Base-by-base conservation (phyloP, 805 yeast species). In the Candida mattraensis region DNA sequence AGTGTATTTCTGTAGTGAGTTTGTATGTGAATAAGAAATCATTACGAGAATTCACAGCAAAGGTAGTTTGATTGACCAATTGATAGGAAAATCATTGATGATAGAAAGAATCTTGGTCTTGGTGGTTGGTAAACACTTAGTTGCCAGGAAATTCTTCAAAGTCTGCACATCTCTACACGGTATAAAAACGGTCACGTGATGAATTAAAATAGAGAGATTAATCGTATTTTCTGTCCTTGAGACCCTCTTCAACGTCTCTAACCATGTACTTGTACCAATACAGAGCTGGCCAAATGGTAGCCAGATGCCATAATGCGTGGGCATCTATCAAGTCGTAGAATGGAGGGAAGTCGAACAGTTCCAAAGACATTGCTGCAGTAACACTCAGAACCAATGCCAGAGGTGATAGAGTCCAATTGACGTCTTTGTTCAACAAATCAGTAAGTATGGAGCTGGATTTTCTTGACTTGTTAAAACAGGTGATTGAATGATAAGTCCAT, bases 221-320 rank as follows among this genome's bases (percentile, higher is more conserved):
- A 14, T 60, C 62, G 30, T 44, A 50, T 33, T 61, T 59, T 16
- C 37, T 38, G 32, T 48, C 52, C 34, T 54, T 58, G 33, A 58
- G 39, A 2, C 55, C 58, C 23, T 48, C 54, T 30, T 58, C 61
- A 27, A 63, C 74, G 38, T 76, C 82, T 20, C 56, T 53, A 4
- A 69, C 55, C 61, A 76, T 67, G 49, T 74, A 83, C 26, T 73
- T 75, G 57, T 83, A 89, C 77, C 95, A 76, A 42, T 75, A 72
- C 39, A 76, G 63, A 0, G 91, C 78, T 0, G 98, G 98, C 53
- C 87, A 58, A 2, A 89, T 79, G 0, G 99, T 93, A 14, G 86
- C 76, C 18, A 84, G 70, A 58, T 93, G 99, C 99, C 99, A 93
- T 24, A 91, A 53, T 0, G 96, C 78, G 61, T 93, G 99, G 0